Conservation (phyloP, 805 yeast species). For the Cyberlindnera sargentensis region DNA sequence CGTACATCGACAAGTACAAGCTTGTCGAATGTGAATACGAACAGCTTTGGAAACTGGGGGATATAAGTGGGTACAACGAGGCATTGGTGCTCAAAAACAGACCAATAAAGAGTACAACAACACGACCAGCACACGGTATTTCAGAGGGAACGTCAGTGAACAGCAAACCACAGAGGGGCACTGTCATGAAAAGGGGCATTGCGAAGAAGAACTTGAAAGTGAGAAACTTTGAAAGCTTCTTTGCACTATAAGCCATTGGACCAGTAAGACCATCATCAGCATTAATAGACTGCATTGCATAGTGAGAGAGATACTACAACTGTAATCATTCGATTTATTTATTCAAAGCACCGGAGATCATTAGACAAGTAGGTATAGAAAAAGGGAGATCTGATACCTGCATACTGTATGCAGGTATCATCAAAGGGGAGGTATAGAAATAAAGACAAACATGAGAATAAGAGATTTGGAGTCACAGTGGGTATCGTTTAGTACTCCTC, state of each 20-base stretch:
- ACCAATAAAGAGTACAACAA: not conserved
- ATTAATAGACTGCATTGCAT: not conserved
- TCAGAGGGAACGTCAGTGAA: not conserved
- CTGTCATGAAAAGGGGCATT: conserved; percentile 1
- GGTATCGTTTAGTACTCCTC: conserved; percentile 22
- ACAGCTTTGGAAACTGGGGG: conserved; percentile 15
- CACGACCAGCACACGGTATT: not conserved
- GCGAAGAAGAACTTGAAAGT: conserved; percentile 5
- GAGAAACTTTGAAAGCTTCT: conserved; percentile 14
- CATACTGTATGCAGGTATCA: too few species aligned
- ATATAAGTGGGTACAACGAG: conserved; percentile 7
- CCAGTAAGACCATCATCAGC: too few species aligned
- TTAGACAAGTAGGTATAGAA: conserved; percentile 5
- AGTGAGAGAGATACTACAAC: not conserved
- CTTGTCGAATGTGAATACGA: conserved; percentile 7
- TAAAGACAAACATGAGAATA: not conserved
- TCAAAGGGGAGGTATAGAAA: too few species aligned
- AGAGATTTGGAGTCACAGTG: not conserved
- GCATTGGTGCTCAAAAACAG: conserved; percentile 12
- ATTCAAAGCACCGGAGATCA: conserved; percentile 10
- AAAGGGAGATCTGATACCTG: not conserved
- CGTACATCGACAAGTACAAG: conserved; percentile 1
- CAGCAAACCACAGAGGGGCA: not conserved
- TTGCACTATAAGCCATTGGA: conserved; percentile 10
- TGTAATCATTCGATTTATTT: not conserved